Percentiles rank a stretch among this genome's conserved stretches.
phyloP scores from a whole-genome alignment of 2,329 filamentous ascomycete genomes.

The Pezicula neosporulosa region DNA sequence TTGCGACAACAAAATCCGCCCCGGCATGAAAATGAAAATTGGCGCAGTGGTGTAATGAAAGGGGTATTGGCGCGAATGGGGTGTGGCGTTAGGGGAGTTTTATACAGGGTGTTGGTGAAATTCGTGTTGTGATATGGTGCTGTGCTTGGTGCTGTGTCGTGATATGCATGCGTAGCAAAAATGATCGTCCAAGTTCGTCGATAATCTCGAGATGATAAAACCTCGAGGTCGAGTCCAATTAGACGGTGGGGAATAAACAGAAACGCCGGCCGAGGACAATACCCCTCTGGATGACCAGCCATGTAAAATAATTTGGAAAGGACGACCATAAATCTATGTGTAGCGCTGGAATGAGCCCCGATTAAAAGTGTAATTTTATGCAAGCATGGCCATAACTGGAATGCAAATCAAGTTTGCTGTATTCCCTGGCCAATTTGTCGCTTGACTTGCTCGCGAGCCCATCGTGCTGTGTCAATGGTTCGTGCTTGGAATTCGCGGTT shows the following conservation, averaged over 20 bases:
- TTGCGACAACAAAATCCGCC: too few species aligned
- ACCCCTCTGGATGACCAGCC: conserved; percentile 27
- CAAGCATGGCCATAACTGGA: conserved; percentile 7
- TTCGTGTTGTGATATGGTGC: conserved; percentile 11
- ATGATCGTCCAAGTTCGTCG: too few species aligned
- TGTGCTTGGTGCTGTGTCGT: conserved; percentile 3
- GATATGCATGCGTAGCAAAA: conserved; percentile 5
- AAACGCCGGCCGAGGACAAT: conserved; percentile 31
- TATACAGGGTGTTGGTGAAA: conserved; percentile 16
- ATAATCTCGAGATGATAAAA: conserved; percentile 3
- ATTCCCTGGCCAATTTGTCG: conserved; percentile 60
- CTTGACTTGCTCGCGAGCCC: conserved; percentile 97
- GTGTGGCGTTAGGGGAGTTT: conserved; percentile 9
- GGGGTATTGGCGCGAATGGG: conserved; percentile 16
- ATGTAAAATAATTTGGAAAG: conserved; percentile 13
- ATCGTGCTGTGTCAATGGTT: conserved; percentile 91
- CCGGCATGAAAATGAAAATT: conserved; percentile 16
- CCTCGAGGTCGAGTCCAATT: not conserved
- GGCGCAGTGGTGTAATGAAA: conserved; percentile 16
- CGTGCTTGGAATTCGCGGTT: conserved; percentile 83
- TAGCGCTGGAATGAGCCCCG: not conserved
- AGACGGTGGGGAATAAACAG: conserved; percentile 10
- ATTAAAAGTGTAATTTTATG: conserved; percentile 21
- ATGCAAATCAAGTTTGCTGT: conserved; percentile 27
- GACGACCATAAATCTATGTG: conserved; percentile 5